phyloP scores from a whole-genome alignment of 2,329 filamentous ascomycete species.

The Orbilia ellipsospora region DNA sequence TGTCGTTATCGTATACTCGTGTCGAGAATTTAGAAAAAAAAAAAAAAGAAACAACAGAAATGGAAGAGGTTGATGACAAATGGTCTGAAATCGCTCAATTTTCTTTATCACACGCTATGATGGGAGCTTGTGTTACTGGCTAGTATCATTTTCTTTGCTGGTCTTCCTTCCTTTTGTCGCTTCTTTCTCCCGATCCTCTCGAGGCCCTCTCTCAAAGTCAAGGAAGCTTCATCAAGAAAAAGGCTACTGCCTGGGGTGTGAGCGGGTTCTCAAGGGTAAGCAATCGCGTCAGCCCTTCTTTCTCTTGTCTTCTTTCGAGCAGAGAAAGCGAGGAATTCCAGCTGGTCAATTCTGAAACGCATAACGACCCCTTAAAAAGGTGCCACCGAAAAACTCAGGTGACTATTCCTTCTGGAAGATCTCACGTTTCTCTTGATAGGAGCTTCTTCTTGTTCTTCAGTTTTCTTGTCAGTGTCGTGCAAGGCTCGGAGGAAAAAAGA shows the following conservation, averaged over 20 bases:
- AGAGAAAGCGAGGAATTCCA: conserved; percentile 34
- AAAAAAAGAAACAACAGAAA: neutral
- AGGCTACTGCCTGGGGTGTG: conserved; percentile 20
- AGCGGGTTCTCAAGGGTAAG: conserved; percentile 43
- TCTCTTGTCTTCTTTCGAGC: conserved; percentile 8
- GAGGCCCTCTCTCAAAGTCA: conserved; percentile 11
- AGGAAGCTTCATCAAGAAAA: conserved; percentile 30
- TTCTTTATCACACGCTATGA: conserved; percentile 34
- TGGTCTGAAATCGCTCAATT: conserved; percentile 50
- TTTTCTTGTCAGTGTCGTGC: conserved; percentile 23
- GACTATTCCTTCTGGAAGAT: conserved; percentile 50
- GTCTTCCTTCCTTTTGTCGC: conserved; percentile 34
- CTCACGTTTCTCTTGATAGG: conserved; percentile 42
- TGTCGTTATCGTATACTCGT: conserved; percentile 42
- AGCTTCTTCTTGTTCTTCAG: conserved; percentile 18
- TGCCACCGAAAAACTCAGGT: conserved; percentile 54
- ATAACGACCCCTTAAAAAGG: conserved; percentile 49
- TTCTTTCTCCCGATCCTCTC: conserved; percentile 36
- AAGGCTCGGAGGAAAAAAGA: conserved; percentile 26
- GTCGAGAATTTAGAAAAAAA: neutral
- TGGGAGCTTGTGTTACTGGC: conserved; percentile 47
- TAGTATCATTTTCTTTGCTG: conserved; percentile 4
- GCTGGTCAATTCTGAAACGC: conserved; percentile 55
- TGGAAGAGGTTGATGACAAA: conserved; percentile 37
- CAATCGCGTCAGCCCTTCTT: conserved; percentile 55